Base-by-base conservation (phyloP, 2,329 filamentous ascomycete species). In the Parascedosporium putredinis region DNA sequence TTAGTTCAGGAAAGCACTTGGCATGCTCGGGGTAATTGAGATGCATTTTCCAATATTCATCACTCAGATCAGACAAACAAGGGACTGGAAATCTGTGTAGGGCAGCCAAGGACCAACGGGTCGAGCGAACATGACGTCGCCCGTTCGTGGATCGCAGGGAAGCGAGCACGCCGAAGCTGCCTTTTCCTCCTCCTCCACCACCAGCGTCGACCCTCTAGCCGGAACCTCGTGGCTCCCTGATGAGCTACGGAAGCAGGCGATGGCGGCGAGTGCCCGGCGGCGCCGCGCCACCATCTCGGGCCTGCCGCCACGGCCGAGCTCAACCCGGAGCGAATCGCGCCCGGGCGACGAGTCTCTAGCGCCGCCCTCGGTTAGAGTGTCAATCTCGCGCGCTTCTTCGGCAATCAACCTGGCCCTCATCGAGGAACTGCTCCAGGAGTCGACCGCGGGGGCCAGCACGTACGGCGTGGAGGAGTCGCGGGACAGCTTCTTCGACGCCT, bases 401-500 rank as follows among this genome's bases (percentile, higher is more conserved):
- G 31, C 27, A 7, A 20, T 50, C 12, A 50, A 45, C 47, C 27
- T 50, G 8, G 47, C 38, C 3, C 47, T 50, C 48, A 62, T 67
- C 45, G 59, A 62, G 34, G 55, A 64, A 49, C 61, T 68, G 16
- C 57, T 66, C 16, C 60, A 63, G 29, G 57, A 63, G 18, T 62
- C 63, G 16, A 52, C 64, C 40, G 57, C 68, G 9, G 62, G 64
- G 25, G 61, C 60, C 27, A 62, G 69, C 33, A 67, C 67, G 2
- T 72, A 71, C 53, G 70, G 69, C 23, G 59, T 73, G 24, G 58
- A 58, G 5, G 71, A 74, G 57, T 55, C 65, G 16, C 62, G 71
- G 27, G 71, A 73, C 54, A 67, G 69, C 48, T 73, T 72, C 58
- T 74, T 74, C 49, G 71, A 74, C 52, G 70, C 69, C 27, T 54